phyloP scores from a whole-genome alignment of 2,329 filamentous ascomycete genomes.

The Alternaria burnsii region DNA sequence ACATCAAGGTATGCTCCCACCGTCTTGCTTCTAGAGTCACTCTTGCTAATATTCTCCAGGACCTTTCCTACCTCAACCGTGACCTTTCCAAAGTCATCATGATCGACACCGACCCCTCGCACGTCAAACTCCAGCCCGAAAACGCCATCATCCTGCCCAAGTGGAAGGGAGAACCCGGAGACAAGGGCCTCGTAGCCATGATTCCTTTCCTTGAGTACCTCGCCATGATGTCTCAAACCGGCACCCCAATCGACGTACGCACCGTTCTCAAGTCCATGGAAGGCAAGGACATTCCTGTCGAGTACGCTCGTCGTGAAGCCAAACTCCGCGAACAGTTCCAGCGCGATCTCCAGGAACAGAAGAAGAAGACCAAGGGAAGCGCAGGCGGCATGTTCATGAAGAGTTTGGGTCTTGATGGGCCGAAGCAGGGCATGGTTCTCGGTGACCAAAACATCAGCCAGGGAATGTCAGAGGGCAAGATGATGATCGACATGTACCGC shows the following conservation, averaged over 20 bases:
- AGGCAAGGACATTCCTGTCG: slow-evolving; percentile 85
- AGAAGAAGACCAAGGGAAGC: slow-evolving; percentile 66
- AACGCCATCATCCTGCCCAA: slow-evolving; percentile 92
- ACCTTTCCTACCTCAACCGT: slow-evolving; percentile 96
- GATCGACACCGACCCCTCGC: slow-evolving; percentile 83
- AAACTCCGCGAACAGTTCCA: slow-evolving; percentile 86
- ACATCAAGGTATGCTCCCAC: slow-evolving; percentile 77
- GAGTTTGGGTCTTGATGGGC: slow-evolving; percentile 77
- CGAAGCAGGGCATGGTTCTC: slow-evolving; percentile 64
- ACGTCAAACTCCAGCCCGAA: slow-evolving; percentile 91
- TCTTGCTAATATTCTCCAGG: slow-evolving; percentile 61
- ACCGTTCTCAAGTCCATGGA: slow-evolving; percentile 87
- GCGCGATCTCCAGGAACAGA: slow-evolving; percentile 75
- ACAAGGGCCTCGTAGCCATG: slow-evolving; percentile 85
- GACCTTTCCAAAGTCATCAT: slow-evolving; percentile 95
- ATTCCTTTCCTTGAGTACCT: slow-evolving; percentile 99
- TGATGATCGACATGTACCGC: slow-evolving; percentile 92
- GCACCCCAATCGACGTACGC: slow-evolving; percentile 80
- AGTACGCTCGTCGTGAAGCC: slow-evolving; percentile 89
- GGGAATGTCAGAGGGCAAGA: slow-evolving; percentile 90
- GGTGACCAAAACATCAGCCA: slow-evolving; percentile 69
- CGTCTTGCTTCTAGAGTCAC: neutral
- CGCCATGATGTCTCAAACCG: slow-evolving; percentile 75
- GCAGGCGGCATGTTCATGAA: slow-evolving; percentile 74
- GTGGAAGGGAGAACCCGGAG: slow-evolving; percentile 84